Evolutionary conservation across 768 basidiomycete genomes (phyloP), one percentile per base, ranked within the genome.

Genomic region (Trametes coccinea): DNA sequence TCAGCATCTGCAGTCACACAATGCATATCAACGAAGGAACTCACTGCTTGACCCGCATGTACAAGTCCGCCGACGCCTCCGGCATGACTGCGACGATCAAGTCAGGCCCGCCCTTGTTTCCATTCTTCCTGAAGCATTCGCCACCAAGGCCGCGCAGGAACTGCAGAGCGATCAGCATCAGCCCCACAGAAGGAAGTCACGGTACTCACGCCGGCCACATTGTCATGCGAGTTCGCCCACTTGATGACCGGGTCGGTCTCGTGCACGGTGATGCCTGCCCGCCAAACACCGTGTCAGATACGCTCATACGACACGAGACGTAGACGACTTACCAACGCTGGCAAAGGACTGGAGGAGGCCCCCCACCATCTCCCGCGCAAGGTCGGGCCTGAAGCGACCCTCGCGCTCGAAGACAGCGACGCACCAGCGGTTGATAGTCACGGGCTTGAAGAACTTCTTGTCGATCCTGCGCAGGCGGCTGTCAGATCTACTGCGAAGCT

Each of bases 11-110:
- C 33, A 4, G 59, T 41, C 48, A n/a, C 46, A 40, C 17, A 53
- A 9, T n/a, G 17, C 33, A 8, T 14, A 17, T 14, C 13, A 17
- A 51, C 8, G 54, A 29, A 51, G 39, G 45, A 22, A 79, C 85
- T 63, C 68, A 93, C 90, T 91, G 87, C 74, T 93, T 93, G 29
- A 92, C 82, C 17, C 85, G 83, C 2, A 81, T 85, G 66, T 93
- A 93, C 9, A 91, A 83, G 53, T 93, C 89, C 44, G 88, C 86
- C 0, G 85, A 88, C 1, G 82, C 83, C 62, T 92, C 88, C 0
- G 90, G 92, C 17, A 93, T 78, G 43, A 93, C 71, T 30, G 86
- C 81, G 1, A 92, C 83, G 27, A 91, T 77, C 2, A 93, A 77
- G 7, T 76, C 77, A 0, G 90, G 89, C 13, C 50, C 58, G 5